Evolutionary conservation across 371 early-diverging fungal genomes (phyloP), one percentile per base, ranked within the genome.

Genomic region (Lichtheimia ornata): DNA sequence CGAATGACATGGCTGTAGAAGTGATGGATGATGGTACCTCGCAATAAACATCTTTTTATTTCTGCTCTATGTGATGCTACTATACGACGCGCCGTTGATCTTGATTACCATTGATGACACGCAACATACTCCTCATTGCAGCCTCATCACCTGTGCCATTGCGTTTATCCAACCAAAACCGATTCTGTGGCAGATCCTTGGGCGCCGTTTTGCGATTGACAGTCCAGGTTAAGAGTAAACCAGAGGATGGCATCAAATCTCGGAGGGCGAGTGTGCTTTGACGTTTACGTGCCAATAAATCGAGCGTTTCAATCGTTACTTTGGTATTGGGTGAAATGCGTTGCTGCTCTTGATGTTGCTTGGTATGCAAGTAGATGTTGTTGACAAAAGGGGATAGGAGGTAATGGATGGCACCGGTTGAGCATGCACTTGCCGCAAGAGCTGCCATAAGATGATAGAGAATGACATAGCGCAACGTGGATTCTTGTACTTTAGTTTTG

Each of bases 131-230:
- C 4, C 62, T 50, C 76, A 81, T 76, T 4, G 65, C 61, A 18
- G 72, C 71, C 44, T 59, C 55, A 61, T 81, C 74, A 0, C 74
- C 81, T 15, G 58, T 53, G 1, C 76, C 76, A 43, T 64, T 66
- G 7, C 72, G 68, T 49, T 72, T 69, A 56, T 81, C 81, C 50
- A 81, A 45, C 77, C 81, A 81, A 57, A 81, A 81, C 40, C 68
- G 66, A 9, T 66, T 70, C 43, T 79, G 80, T 22, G 47, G 49
- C 13, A 73, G 49, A 6, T 13, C 53, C 11, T 67, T 70, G 24
- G n/a, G 49, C 0, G 70, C 11, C 9, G 51, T 44, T 49, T 66
- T 57, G 12, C 65, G 66, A 35, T 64, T 65, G 3, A 75, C 73
- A 12, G 53, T 69, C 81, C 77, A 81, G 2, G 81, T 81, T 25